A percentile compares a stretch with the other conserved stretches of the same genome.
Conservation (phyloP, 495 filamentous ascomycete species). For the Mycothermus thermophilus region DNA sequence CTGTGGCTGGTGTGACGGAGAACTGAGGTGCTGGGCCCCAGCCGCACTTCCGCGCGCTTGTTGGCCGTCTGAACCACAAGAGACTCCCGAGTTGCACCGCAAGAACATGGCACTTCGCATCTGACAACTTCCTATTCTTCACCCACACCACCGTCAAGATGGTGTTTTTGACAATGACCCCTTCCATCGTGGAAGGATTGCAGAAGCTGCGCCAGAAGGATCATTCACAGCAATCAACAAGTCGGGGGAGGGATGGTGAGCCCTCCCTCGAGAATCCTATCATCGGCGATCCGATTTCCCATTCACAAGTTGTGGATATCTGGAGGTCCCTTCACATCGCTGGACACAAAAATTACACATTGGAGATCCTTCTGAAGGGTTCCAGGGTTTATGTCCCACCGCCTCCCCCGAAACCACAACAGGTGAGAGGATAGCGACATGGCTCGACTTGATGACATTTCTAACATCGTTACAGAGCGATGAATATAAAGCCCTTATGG, state of each 20-base stretch:
- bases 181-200: conserved; percentile 52
- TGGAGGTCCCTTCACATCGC: conserved; percentile 39
- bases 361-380: conserved; percentile 57
- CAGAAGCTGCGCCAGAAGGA: conserved; percentile 16
- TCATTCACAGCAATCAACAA: conserved; percentile 1
- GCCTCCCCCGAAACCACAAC: conserved; percentile 62
- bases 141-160: too few relatives aligned
- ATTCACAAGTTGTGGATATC: conserved; percentile 59
- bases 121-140: too few relatives aligned
- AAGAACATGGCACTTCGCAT: too few relatives aligned
- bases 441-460: too few relatives aligned
- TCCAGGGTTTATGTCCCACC: conserved; percentile 63
- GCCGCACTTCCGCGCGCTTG: not conserved
- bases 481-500: conserved; percentile 86
- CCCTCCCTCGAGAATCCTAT: conserved; percentile 32
- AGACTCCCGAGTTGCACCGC: too few relatives aligned
- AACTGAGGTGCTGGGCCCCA: too few relatives aligned
- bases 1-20: too few relatives aligned
- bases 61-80: not conserved
- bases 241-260: conserved; percentile 13
- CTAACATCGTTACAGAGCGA: conserved; percentile 47
- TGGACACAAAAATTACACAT: conserved; percentile 20
- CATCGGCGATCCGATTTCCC: conserved; percentile 60
- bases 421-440: conserved; percentile 38
- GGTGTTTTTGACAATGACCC: conserved; percentile 67